Percentiles rank a stretch among this genome's conserved stretches.
Conservation (phyloP, 179 eudicot genomes). For the Amaranthus tricolor region DNA sequence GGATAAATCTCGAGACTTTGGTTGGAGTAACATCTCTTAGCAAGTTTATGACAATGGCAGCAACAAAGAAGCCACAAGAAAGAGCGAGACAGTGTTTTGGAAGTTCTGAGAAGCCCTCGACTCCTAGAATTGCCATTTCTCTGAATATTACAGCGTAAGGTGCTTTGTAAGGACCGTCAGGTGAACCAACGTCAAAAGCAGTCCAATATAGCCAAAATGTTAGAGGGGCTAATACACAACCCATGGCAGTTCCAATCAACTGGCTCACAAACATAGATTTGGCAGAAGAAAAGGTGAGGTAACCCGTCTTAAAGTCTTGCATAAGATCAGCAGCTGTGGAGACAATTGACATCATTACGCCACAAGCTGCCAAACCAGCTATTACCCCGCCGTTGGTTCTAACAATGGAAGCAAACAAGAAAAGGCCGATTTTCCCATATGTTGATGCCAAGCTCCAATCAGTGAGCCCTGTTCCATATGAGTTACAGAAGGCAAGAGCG, state of each 20-base stretch:
- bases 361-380: slow-evolving; percentile 89
- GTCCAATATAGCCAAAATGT: slow-evolving; percentile 92
- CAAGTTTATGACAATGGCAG: slow-evolving; percentile 69
- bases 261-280: slow-evolving; percentile 95
- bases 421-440: slow-evolving; percentile 90
- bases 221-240: slow-evolving; percentile 87
- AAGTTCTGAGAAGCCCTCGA: slow-evolving; percentile 91
- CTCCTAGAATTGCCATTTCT: slow-evolving; percentile 93
- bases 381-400: slow-evolving; percentile 81
- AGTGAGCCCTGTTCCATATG: slow-evolving; percentile 93
- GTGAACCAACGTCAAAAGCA: slow-evolving; percentile 83
- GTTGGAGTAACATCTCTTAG: slow-evolving; percentile 61
- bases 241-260: slow-evolving; percentile 87
- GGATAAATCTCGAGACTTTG: slow-evolving; percentile 58
- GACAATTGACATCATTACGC: slow-evolving; percentile 96
- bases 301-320: slow-evolving; percentile 98
- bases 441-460: slow-evolving; percentile 96
- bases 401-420: slow-evolving; percentile 73
- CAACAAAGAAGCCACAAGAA: slow-evolving; percentile 74
- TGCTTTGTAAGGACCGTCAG: slow-evolving; percentile 83
- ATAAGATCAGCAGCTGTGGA: slow-evolving; percentile 95
- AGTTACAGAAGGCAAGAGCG: slow-evolving; percentile 98
- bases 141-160: slow-evolving; percentile 92
- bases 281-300: slow-evolving; percentile 86
- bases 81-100: slow-evolving; percentile 83